A percentile compares a stretch with the other conserved stretches of the same genome.
Evolutionary conservation across 73 alveolate genomes (phyloP).

Genomic region (Tetrahymena malaccensis): DNA sequence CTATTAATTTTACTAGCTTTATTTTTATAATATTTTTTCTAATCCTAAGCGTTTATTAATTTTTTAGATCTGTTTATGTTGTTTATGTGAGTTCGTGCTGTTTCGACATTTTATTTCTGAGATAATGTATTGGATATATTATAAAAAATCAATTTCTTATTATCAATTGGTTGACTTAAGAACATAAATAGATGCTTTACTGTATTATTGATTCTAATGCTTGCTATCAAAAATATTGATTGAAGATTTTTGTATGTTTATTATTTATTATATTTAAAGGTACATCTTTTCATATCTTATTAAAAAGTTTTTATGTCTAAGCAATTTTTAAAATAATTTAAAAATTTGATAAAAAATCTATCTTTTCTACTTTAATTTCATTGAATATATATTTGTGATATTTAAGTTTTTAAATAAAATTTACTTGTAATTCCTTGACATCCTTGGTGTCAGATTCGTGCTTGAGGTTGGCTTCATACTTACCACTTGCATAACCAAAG

Average conservation of each 20-base stretch:
- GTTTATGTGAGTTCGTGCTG: too few relatives aligned
- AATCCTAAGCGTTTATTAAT: too few relatives aligned
- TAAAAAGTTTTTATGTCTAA: background rate
- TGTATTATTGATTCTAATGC: background rate
- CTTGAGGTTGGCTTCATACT: background rate
- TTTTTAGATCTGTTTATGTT: too few relatives aligned
- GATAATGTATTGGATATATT: background rate
- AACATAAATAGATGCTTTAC: background rate
- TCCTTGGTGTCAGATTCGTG: conserved; percentile 2
- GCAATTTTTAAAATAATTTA: background rate
- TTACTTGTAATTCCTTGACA: background rate
- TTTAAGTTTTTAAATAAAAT: too few relatives aligned
- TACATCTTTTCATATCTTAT: background rate
- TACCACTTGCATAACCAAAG: background rate
- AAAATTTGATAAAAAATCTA: background rate
- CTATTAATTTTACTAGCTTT: too few relatives aligned
- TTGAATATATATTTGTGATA: background rate
- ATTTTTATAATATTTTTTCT: too few relatives aligned
- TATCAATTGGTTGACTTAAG: background rate
- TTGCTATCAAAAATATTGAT: background rate
- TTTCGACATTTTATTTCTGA: too few relatives aligned
- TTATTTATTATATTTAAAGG: background rate
- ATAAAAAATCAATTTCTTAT: too few relatives aligned
- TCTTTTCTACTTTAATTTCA: too few relatives aligned
- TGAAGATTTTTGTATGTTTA: background rate